Evolutionary conservation across 768 basidiomycete species (phyloP).

Genomic region (Kwoniella shandongensis): DNA sequence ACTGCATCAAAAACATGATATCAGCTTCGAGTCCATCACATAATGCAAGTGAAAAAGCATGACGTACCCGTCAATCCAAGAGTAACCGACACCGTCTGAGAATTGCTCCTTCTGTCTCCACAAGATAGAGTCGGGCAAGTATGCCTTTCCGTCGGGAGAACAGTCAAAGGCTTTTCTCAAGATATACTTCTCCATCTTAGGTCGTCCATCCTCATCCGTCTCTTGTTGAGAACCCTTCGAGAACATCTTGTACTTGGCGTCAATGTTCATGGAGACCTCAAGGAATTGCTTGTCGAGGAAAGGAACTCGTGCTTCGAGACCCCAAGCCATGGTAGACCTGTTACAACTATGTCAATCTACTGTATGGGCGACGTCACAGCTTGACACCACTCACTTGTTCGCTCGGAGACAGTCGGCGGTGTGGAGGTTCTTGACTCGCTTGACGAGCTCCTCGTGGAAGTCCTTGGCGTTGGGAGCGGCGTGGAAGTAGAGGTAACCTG

Average conservation of each 20-base stretch:
- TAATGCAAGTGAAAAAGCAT: background rate
- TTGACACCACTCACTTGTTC: constrained; percentile 87
- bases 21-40: background rate
- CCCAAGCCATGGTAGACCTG: constrained; percentile 98
- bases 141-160: constrained; percentile 73
- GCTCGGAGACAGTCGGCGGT: constrained; percentile 96
- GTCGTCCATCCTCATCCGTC: constrained; percentile 78
- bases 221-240: constrained; percentile 72
- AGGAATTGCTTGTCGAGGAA: constrained; percentile 98
- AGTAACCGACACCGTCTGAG: constrained; percentile 97
- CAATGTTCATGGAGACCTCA: constrained; percentile 86
- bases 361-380: no score
- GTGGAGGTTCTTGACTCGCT: constrained; percentile 95
- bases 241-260: constrained; percentile 86
- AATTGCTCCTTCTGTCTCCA: constrained; percentile 99
- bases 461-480: constrained; percentile 83
- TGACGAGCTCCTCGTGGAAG: constrained; percentile 93
- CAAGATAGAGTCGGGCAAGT: constrained; percentile 87
- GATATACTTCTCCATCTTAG: constrained; percentile 98
- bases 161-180: constrained; percentile 93
- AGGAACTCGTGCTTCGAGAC: constrained; percentile 95
- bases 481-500: constrained; percentile 97
- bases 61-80: constrained; percentile 92
- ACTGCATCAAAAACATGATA: constrained; percentile 54
- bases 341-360: constrained; percentile 12